Percentiles rank a stretch among this genome's conserved stretches.
Conservation (phyloP, 345 rosid species). For the Populus nigra region DNA sequence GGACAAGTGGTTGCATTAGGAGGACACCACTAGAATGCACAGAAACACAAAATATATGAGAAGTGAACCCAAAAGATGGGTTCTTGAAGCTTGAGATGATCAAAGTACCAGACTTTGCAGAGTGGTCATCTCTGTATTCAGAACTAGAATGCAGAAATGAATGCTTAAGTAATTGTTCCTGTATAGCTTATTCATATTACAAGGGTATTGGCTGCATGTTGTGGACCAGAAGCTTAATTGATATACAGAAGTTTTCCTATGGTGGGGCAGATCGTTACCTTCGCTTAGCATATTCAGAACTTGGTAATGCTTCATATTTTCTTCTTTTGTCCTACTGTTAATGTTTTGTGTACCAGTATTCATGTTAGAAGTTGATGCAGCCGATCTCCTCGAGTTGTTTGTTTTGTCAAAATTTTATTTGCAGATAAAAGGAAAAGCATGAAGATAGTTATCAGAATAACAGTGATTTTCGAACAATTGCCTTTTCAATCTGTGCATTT, state of each 20-base stretch:
- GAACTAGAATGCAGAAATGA: slow-evolving; percentile 29
- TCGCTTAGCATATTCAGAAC: slow-evolving; percentile 43
- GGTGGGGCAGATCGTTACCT: slow-evolving; percentile 42
- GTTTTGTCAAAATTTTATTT: background rate
- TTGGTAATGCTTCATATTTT: slow-evolving; percentile 23
- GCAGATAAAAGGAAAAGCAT: slow-evolving; percentile 11
- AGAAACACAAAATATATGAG: slow-evolving; percentile 18
- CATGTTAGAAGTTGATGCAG: too few relatives aligned
- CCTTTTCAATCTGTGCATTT: background rate
- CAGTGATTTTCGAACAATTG: slow-evolving; percentile 2
- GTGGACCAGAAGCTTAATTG: slow-evolving; percentile 44
- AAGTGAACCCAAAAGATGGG: slow-evolving; percentile 31
- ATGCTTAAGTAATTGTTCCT: slow-evolving; percentile 52
- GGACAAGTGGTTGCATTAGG: slow-evolving; percentile 48
- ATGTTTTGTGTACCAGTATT: too few relatives aligned
- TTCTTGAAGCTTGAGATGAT: slow-evolving; percentile 34
- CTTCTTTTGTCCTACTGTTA: background rate
- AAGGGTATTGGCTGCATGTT: slow-evolving; percentile 42
- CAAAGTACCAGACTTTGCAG: slow-evolving; percentile 40
- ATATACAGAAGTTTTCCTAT: slow-evolving; percentile 28
- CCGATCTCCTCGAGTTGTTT: background rate
- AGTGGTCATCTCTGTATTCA: slow-evolving; percentile 3
- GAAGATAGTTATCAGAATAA: background rate
- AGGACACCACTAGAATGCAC: slow-evolving; percentile 27
- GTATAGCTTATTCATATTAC: slow-evolving; percentile 47